These are phyloP conservation scores for Postia placenta DNA, from an alignment of 768 basidiomycete genomes.

Conservation along the genomic window DNA sequence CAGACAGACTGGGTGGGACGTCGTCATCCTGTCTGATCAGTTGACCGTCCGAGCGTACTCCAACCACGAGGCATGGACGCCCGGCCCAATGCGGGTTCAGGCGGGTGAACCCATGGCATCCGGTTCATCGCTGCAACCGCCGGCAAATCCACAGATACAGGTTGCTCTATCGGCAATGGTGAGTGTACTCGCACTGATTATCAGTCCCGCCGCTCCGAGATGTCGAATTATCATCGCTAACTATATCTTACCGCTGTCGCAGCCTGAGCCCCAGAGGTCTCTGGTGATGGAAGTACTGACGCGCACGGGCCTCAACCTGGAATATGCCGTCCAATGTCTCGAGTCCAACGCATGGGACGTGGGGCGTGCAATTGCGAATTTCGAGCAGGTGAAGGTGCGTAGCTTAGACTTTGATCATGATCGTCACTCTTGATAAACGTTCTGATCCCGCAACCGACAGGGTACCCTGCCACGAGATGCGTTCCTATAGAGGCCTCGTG, in stretches of 20 bases:
- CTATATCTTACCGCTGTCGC: slow-evolving; percentile 13
- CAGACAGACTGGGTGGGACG: slow-evolving; percentile 81
- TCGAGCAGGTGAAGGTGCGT: slow-evolving; percentile 81
- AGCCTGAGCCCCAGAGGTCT: slow-evolving; percentile 69
- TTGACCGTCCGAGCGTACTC: slow-evolving; percentile 81
- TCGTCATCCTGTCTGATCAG: slow-evolving; percentile 85
- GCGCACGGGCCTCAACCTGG: slow-evolving; percentile 72
- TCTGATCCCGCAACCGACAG: background rate
- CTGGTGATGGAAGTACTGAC: slow-evolving; percentile 66
- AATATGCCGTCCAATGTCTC: slow-evolving; percentile 81
- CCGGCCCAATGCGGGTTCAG: slow-evolving; percentile 70
- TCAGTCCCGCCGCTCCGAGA: slow-evolving; percentile 8
- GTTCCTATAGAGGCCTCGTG: slow-evolving; percentile 32
- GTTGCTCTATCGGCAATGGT: slow-evolving; percentile 53
- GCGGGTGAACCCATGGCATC: slow-evolving; percentile 30
- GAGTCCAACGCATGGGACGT: slow-evolving; percentile 82
- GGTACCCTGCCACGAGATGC: slow-evolving; percentile 42
- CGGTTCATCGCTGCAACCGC: slow-evolving; percentile 20
- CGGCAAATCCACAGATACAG: slow-evolving; percentile 32
- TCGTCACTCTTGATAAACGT: slow-evolving; percentile 2
- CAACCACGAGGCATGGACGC: slow-evolving; percentile 71
- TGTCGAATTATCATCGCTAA: slow-evolving; percentile 3
- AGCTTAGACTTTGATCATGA: background rate
- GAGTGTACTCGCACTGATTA: slow-evolving; percentile 18
- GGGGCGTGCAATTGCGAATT: slow-evolving; percentile 75